These are phyloP conservation scores for Paraleonurus japonicus DNA, from an alignment of 257 asterid genomes.

Conservation along the genomic window DNA sequence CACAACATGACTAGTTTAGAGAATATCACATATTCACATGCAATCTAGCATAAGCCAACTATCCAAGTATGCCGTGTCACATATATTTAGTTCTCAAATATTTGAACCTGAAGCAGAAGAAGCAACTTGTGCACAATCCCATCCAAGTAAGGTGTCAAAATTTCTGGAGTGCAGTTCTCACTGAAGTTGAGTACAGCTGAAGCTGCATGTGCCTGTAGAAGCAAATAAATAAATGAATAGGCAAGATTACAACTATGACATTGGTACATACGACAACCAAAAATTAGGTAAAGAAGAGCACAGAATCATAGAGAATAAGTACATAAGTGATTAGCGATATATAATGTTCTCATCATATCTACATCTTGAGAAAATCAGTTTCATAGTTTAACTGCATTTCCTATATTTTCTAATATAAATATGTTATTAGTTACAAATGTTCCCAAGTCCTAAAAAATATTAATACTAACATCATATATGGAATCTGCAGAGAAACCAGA, in stretches of 20 bases:
- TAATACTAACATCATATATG: neutral
- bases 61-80: neutral
- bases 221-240: slow-evolving; percentile 9
- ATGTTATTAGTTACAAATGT: neutral
- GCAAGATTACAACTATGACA: neutral
- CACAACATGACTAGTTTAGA: slow-evolving; percentile 19
- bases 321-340: neutral
- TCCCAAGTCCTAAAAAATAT: neutral
- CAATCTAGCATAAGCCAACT: neutral
- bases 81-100: slow-evolving; percentile 9
- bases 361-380: neutral
- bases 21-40: neutral
- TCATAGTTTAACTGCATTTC: neutral
- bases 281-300: neutral
- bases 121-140: slow-evolving; percentile 79
- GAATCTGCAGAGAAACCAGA: neutral
- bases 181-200: slow-evolving; percentile 90
- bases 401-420: neutral
- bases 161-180: slow-evolving; percentile 85
- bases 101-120: slow-evolving; percentile 66
- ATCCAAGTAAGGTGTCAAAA: slow-evolving; percentile 76
- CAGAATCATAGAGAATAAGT: neutral
- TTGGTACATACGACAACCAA: neutral
- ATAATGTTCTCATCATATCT: neutral
- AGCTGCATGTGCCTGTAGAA: slow-evolving; percentile 86